Evolutionary conservation across 129 eudicot species (phyloP).

Genomic region (Centaurea solstitialis): DNA sequence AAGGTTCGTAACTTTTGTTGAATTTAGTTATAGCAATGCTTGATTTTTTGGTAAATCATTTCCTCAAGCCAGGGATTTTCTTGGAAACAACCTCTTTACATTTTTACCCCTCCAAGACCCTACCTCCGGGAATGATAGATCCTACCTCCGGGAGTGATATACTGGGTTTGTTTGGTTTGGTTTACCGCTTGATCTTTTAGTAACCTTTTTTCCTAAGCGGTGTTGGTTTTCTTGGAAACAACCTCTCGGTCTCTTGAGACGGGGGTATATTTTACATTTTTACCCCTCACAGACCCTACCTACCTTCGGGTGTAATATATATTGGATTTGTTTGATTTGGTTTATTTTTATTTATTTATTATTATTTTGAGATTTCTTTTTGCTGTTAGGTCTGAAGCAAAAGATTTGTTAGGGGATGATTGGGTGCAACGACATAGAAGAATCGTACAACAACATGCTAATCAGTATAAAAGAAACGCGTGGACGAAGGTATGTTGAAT

Average conservation of each 20-base stretch:
- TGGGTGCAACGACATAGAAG: slow-evolving; percentile 99
- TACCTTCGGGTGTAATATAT: background rate
- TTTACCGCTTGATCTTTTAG: no score
- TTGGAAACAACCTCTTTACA: no score
- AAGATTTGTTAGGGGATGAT: slow-evolving; percentile 94
- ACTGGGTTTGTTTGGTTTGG: no score
- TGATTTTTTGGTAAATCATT: background rate
- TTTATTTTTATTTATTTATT: background rate
- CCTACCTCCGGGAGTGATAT: no score
- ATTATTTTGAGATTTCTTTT: background rate
- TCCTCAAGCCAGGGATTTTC: background rate
- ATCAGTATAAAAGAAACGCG: slow-evolving; percentile 90
- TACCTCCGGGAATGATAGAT: no score
- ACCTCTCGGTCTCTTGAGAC: background rate
- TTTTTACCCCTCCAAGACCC: no score
- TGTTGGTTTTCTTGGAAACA: background rate
- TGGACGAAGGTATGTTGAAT: slow-evolving; percentile 80
- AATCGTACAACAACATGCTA: slow-evolving; percentile 92
- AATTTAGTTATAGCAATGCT: background rate
- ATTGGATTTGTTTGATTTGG: background rate
- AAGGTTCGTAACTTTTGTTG: slow-evolving; percentile 45
- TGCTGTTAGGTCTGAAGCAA: slow-evolving; percentile 83
- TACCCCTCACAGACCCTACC: background rate
- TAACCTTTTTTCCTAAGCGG: no score
- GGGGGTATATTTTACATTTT: background rate